Evolutionary conservation across 2,329 filamentous ascomycete species (phyloP).

Genomic region (Aureobasidium subglaciale): DNA sequence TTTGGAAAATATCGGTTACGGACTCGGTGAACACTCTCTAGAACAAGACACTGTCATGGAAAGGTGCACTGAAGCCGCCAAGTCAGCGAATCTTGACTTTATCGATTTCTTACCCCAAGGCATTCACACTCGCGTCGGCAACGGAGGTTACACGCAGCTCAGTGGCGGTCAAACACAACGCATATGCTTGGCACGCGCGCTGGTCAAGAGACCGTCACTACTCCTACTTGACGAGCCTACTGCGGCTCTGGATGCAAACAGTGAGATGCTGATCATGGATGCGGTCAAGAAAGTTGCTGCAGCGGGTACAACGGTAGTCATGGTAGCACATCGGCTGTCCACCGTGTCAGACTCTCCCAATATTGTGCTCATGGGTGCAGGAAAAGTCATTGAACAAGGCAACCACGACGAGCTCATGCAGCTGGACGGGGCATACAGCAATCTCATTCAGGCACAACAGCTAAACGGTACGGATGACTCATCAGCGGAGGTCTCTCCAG

Average conservation of each 20-base stretch:
- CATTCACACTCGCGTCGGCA: constrained; percentile 37
- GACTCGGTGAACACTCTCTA: constrained; percentile 23
- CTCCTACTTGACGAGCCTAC: constrained; percentile 43
- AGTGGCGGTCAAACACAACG: constrained; percentile 43
- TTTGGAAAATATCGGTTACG: constrained; percentile 39
- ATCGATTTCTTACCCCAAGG: constrained; percentile 38
- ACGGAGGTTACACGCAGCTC: constrained; percentile 32
- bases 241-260: constrained; percentile 38
- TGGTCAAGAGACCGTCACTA: constrained; percentile 39
- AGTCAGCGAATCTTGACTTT: constrained; percentile 38
- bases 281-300: constrained; percentile 37
- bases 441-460: constrained; percentile 16
- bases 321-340: constrained; percentile 69
- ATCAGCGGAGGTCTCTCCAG: neutral
- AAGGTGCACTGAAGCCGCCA: constrained; percentile 28
- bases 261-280: constrained; percentile 37
- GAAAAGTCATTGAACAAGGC: constrained; percentile 56
- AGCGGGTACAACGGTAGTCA: constrained; percentile 53
- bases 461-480: constrained; percentile 9
- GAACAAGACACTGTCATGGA: constrained; percentile 21
- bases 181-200: constrained; percentile 40
- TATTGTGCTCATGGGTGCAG: constrained; percentile 70
- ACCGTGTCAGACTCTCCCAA: constrained; percentile 72
- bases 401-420: constrained; percentile 48
- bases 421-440: constrained; percentile 15